Conservation (phyloP, 371 early-diverging fungal genomes). For the Mucor racemosus region DNA sequence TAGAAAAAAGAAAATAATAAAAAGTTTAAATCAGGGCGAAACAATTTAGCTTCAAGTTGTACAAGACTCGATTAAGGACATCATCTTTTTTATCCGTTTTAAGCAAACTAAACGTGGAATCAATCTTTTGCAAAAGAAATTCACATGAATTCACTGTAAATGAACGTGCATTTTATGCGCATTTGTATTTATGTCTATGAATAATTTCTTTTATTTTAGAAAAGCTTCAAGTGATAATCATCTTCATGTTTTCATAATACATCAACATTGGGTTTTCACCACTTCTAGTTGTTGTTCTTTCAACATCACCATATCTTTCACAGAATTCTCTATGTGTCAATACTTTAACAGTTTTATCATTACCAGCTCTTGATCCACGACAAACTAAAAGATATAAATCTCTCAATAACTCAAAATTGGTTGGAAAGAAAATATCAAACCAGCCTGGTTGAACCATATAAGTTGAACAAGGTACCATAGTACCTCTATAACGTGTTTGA, state of each 20-base stretch:
- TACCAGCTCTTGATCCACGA: constrained; percentile 34
- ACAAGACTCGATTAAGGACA: constrained; percentile 9
- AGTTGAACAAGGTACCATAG: constrained; percentile 89
- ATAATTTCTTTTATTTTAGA: not conserved
- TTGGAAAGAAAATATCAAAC: constrained; percentile 96
- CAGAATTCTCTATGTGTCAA: constrained; percentile 79
- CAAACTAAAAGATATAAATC: constrained; percentile 71
- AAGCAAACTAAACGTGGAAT: constrained; percentile 13
- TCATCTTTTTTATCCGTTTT: constrained; percentile 25
- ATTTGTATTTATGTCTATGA: not conserved
- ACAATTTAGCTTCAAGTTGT: not conserved
- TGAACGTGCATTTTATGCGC: constrained; percentile 2
- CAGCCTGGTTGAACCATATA: constrained; percentile 91
- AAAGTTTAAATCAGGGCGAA: constrained; percentile 4
- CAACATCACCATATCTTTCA: constrained; percentile 70
- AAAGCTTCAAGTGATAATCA: constrained; percentile 32
- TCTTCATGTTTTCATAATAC: constrained; percentile 94
- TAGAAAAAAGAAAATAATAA: not conserved
- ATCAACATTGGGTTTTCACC: constrained; percentile 94
- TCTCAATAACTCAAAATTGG: constrained; percentile 84
- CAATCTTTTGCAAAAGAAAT: not conserved
- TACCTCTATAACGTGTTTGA: constrained; percentile 81
- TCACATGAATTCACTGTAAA: not conserved
- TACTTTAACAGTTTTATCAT: constrained; percentile 52
- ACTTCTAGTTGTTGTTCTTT: constrained; percentile 66